These are phyloP conservation scores for Trametes cubensis DNA, from an alignment of 768 basidiomycete genomes.

Conservation along the genomic window DNA sequence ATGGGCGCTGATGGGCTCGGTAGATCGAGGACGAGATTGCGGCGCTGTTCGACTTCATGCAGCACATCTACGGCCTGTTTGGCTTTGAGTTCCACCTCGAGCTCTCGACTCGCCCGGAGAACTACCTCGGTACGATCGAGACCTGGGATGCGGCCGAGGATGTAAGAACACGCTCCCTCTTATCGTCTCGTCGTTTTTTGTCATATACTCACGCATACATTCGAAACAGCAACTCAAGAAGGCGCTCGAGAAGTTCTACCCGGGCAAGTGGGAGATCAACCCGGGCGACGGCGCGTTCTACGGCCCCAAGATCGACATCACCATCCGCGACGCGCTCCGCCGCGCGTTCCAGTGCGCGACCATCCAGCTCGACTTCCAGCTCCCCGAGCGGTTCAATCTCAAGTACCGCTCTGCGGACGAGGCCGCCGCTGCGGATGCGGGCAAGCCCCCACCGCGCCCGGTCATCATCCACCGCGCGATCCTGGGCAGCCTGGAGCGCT, in stretches of 20 bases:
- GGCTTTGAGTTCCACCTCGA: constrained; percentile 95
- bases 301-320: constrained; percentile 99
- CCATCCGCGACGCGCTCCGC: constrained; percentile 86
- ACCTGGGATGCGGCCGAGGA: constrained; percentile 90
- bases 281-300: constrained; percentile 99
- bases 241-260: constrained; percentile 83
- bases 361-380: constrained; percentile 98
- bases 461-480: constrained; percentile 99
- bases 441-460: constrained; percentile 65
- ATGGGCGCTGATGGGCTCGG: neutral
- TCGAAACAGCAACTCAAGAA: constrained; percentile 70
- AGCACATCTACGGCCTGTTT: constrained; percentile 90
- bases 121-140: constrained; percentile 84
- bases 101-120: constrained; percentile 94
- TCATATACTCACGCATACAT: too few relatives aligned
- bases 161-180: constrained; percentile 46
- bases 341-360: constrained; percentile 98
- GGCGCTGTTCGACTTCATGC: constrained; percentile 91
- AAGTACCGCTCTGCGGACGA: constrained; percentile 85
- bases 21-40: constrained; percentile 88
- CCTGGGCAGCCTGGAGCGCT: constrained; percentile 89
- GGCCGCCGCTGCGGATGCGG: constrained; percentile 49
- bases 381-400: constrained; percentile 94
- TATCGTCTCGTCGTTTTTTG: too few relatives aligned
- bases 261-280: constrained; percentile 90